phyloP scores from a whole-genome alignment of 305 asterid species.

The Fraxinus paxiana region DNA sequence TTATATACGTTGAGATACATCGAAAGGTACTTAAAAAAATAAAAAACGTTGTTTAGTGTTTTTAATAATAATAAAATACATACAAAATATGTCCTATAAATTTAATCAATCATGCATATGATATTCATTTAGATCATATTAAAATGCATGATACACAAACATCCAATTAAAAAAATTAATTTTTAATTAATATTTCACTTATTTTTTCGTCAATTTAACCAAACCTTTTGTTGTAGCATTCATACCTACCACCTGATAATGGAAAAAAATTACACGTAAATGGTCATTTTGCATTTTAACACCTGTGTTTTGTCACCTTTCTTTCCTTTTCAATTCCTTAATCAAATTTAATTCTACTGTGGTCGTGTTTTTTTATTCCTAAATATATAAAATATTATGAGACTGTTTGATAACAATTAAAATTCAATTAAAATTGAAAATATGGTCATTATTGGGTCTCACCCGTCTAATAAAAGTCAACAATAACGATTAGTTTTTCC shows the following conservation, averaged over 20 bases:
- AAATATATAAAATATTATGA: no score
- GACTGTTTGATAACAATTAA: no score
- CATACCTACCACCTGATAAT: background rate
- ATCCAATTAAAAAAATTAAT: no score
- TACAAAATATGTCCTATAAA: background rate
- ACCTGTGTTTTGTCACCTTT: background rate
- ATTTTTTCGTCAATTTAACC: background rate
- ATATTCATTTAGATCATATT: background rate
- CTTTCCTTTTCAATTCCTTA: background rate
- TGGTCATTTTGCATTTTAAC: background rate
- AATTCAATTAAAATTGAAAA: no score
- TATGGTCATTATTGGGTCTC: no score
- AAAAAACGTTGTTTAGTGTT: no score
- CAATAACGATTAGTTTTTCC: no score
- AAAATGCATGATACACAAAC: background rate
- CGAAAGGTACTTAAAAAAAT: no score
- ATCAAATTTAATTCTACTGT: background rate
- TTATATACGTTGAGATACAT: no score
- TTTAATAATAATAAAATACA: no score
- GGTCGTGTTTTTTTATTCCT: background rate
- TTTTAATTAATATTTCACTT: background rate
- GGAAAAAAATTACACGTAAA: background rate
- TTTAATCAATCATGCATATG: background rate
- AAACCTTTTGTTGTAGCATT: background rate
- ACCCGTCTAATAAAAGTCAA: no score